Evolutionary conservation across 306 rosid species (phyloP).

Genomic region (Benincasa hispida): DNA sequence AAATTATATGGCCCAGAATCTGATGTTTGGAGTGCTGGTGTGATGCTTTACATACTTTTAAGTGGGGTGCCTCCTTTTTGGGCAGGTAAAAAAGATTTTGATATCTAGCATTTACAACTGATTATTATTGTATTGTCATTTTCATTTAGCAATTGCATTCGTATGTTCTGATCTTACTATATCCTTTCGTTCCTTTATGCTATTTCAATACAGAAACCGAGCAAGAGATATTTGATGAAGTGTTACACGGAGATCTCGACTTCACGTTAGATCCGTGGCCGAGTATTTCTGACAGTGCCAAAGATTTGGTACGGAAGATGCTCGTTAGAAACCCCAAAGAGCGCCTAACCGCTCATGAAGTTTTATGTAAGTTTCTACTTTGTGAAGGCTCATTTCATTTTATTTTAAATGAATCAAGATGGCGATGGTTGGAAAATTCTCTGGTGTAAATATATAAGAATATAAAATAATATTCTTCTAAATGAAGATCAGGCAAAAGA

Average conservation of each 20-base stretch:
- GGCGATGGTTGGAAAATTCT: not conserved
- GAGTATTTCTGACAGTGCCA: conserved; percentile 58
- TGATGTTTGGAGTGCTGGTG: conserved; percentile 95
- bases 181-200: not conserved
- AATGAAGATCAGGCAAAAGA: not conserved
- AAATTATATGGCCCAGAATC: conserved; percentile 69
- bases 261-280: conserved; percentile 90
- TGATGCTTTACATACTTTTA: conserved; percentile 75
- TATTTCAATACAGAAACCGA: conserved; percentile 36
- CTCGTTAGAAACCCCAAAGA: conserved; percentile 64
- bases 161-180: not conserved
- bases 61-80: conserved; percentile 97
- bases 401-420: not conserved
- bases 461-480: not conserved
- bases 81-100: conserved; percentile 50
- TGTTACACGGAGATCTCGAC: conserved; percentile 51
- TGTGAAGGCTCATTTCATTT: not conserved
- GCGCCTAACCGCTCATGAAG: conserved; percentile 58
- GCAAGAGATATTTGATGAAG: conserved; percentile 54
- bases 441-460: not conserved
- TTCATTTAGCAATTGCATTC: not conserved
- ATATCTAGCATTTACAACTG: not conserved
- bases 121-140: not conserved
- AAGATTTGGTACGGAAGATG: conserved; percentile 70
- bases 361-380: conserved; percentile 44